These are phyloP conservation scores for Helotiales sp. DNA, from an alignment of 2,329 filamentous ascomycete genomes.

Conservation along the genomic window DNA sequence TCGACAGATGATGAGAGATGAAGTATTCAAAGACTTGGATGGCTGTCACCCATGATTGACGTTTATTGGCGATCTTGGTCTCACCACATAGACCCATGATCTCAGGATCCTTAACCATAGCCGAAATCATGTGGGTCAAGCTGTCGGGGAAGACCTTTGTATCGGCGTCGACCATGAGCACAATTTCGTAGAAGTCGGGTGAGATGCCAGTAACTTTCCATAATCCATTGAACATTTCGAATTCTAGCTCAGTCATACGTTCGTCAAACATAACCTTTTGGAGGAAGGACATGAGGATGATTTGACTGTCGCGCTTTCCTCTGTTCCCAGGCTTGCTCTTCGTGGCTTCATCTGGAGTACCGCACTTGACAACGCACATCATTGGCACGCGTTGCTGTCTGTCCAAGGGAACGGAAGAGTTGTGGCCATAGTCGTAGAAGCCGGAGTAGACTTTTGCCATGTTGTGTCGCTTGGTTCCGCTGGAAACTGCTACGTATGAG, in stretches of 20 bases:
- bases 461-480: slow-evolving; percentile 95
- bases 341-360: slow-evolving; percentile 80
- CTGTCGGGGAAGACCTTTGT: slow-evolving; percentile 99
- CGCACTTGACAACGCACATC: slow-evolving; percentile 95
- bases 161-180: slow-evolving; percentile 99
- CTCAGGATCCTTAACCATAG: slow-evolving; percentile 98
- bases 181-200: slow-evolving; percentile 95
- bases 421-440: slow-evolving; percentile 92
- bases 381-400: slow-evolving; percentile 97
- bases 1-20: slow-evolving; percentile 95
- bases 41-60: slow-evolving; percentile 89
- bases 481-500: slow-evolving; percentile 95
- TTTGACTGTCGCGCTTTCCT: slow-evolving; percentile 98
- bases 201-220: slow-evolving; percentile 99
- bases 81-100: slow-evolving; percentile 99
- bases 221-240: slow-evolving; percentile 98
- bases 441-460: slow-evolving; percentile 99
- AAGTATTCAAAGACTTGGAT: slow-evolving; percentile 99
- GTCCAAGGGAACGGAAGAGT: slow-evolving; percentile 75
- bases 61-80: slow-evolving; percentile 99
- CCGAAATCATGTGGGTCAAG: slow-evolving; percentile 96
- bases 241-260: slow-evolving; percentile 98
- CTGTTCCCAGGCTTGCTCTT: slow-evolving; percentile 92
- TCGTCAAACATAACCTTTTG: slow-evolving; percentile 99
- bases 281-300: slow-evolving; percentile 98